Conservation (phyloP, 805 yeast genomes). For the Teunomyces cretensis region DNA sequence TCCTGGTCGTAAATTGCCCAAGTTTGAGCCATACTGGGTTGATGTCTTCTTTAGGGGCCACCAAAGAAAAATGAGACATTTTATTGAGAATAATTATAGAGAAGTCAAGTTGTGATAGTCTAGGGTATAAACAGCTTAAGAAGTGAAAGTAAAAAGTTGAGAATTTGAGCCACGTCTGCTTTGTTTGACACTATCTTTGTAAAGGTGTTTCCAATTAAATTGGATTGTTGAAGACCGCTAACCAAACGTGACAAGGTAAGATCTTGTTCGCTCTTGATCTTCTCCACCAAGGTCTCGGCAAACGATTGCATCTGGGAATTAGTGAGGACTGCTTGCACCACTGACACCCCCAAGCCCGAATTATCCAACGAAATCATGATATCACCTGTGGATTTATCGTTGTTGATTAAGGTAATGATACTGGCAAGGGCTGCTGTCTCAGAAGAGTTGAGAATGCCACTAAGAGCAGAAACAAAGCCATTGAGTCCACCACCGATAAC, state of each 20-base stretch:
- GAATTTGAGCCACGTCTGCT: neutral
- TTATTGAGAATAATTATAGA: conserved; percentile 14
- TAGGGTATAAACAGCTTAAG: conserved; percentile 1
- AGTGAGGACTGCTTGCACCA: conserved; percentile 14
- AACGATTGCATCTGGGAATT: conserved; percentile 18
- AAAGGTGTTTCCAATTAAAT: conserved; percentile 11
- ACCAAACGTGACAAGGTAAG: conserved; percentile 11
- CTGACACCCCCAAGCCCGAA: conserved; percentile 22
- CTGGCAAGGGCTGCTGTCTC: conserved; percentile 6
- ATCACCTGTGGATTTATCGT: conserved; percentile 16
- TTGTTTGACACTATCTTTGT: neutral
- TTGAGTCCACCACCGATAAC: conserved; percentile 3
- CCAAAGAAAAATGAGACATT: conserved; percentile 16
- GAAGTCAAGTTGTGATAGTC: conserved; percentile 5
- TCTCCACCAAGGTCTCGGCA: conserved; percentile 15
- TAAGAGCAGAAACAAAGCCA: conserved; percentile 1
- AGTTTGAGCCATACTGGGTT: conserved; percentile 19
- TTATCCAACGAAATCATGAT: conserved; percentile 20
- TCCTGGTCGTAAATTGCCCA: conserved; percentile 22
- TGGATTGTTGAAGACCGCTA: conserved; percentile 13
- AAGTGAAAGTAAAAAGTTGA: neutral
- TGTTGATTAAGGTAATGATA: conserved; percentile 18
- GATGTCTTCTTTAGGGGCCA: conserved; percentile 19
- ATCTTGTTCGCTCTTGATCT: conserved; percentile 13
- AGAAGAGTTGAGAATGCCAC: conserved; percentile 2